phyloP scores from a whole-genome alignment of 2,329 filamentous ascomycete genomes.

The Verticillium nonalfalfae region DNA sequence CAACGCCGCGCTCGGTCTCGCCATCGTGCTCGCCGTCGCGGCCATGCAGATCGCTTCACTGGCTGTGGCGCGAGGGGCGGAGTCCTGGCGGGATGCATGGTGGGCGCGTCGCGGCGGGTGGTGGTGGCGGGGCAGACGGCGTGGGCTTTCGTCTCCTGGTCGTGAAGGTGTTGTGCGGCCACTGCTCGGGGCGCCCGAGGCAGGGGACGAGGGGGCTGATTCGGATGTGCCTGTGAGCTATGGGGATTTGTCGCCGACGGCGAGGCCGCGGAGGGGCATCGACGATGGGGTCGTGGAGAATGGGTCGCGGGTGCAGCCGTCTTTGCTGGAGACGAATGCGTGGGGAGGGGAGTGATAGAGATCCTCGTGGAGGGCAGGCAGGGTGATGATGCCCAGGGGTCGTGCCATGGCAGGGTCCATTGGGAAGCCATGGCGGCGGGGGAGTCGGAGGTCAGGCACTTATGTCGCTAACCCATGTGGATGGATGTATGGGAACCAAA shows the following conservation, averaged over 20 bases:
- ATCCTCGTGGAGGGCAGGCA: too few relatives aligned
- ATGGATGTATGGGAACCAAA: too few relatives aligned
- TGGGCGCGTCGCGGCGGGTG: conserved; percentile 9
- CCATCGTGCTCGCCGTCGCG: conserved; percentile 44
- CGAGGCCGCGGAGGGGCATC: neutral
- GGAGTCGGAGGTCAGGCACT: neutral
- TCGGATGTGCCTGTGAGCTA: neutral
- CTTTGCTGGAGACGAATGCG: neutral
- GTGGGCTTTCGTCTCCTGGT: neutral
- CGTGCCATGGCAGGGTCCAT: too few relatives aligned
- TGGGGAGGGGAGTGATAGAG: neutral
- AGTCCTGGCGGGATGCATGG: conserved; percentile 11
- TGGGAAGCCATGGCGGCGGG: neutral
- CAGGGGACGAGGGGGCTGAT: neutral
- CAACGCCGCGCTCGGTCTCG: conserved; percentile 48
- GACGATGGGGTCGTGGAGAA: neutral
- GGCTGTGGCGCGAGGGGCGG: conserved; percentile 7
- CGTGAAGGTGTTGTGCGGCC: neutral
- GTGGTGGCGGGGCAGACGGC: conserved; percentile 4
- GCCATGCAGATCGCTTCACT: conserved; percentile 36
- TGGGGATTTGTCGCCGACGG: neutral
- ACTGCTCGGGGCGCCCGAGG: neutral
- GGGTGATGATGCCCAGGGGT: neutral
- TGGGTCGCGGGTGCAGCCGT: neutral
- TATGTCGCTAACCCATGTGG: too few relatives aligned